Percentiles rank a stretch among this genome's conserved stretches.
phyloP scores from a whole-genome alignment of 2,329 filamentous ascomycete species.

The Zymoseptoria crescenta region DNA sequence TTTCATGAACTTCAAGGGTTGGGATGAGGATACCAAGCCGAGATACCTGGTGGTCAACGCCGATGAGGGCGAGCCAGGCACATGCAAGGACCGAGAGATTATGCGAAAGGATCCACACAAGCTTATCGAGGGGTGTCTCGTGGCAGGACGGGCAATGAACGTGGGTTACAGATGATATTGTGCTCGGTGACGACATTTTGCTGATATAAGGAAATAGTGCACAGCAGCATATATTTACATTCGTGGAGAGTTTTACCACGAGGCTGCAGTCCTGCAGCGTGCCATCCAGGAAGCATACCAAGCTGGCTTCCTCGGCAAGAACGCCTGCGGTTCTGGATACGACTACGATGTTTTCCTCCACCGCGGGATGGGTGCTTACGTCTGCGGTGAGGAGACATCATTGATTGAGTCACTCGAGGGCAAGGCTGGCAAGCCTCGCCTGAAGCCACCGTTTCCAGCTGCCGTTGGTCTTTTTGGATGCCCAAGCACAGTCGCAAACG shows the following conservation, averaged over 20 bases:
- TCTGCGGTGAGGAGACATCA: slow-evolving; percentile 96
- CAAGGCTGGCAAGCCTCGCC: slow-evolving; percentile 94
- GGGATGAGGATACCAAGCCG: slow-evolving; percentile 95
- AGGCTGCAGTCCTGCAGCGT: slow-evolving; percentile 84
- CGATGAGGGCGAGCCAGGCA: slow-evolving; percentile 96
- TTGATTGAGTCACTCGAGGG: slow-evolving; percentile 97
- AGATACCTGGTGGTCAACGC: slow-evolving; percentile 97
- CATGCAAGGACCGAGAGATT: slow-evolving; percentile 98
- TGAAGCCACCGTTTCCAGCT: slow-evolving; percentile 97
- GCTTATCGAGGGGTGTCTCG: slow-evolving; percentile 91
- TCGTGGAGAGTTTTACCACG: slow-evolving; percentile 94
- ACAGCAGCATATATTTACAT: slow-evolving; percentile 99
- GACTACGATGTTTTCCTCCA: slow-evolving; percentile 97
- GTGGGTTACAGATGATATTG: slow-evolving; percentile 14
- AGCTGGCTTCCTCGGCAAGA: slow-evolving; percentile 92
- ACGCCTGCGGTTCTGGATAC: slow-evolving; percentile 92
- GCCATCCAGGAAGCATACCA: slow-evolving; percentile 98
- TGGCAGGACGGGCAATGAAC: slow-evolving; percentile 97
- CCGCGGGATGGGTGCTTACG: slow-evolving; percentile 93
- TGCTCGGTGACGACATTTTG: not conserved
- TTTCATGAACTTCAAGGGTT: slow-evolving; percentile 99
- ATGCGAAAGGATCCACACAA: slow-evolving; percentile 99
- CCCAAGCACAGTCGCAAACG: slow-evolving; percentile 95
- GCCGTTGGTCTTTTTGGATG: slow-evolving; percentile 96
- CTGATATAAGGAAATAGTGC: slow-evolving; percentile 39